Conservation (phyloP, 73 alveolate genomes). For the Tetrahymena borealis region DNA sequence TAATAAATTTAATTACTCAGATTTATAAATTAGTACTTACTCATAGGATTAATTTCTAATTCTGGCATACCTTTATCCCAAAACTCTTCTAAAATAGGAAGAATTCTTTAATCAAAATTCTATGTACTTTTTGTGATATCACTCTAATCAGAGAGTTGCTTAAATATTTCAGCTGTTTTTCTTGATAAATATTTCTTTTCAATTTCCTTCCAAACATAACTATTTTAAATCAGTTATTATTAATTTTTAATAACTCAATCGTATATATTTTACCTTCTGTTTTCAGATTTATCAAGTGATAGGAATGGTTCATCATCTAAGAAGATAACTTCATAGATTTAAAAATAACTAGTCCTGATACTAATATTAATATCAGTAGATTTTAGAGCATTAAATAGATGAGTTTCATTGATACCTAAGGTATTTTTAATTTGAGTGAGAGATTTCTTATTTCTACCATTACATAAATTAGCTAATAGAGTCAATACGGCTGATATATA, state of each 20-base stretch:
- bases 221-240: too few species aligned
- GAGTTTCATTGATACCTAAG: neutral
- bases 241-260: too few species aligned
- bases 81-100: neutral
- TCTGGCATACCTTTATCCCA: neutral
- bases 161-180: neutral
- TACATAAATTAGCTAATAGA: neutral
- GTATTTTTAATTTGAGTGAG: neutral
- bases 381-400: neutral
- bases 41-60: neutral
- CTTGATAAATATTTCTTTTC: neutral
- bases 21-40: neutral
- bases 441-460: neutral
- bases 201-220: neutral
- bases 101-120: neutral
- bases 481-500: neutral
- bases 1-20: neutral
- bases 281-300: neutral
- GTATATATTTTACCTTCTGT: neutral
- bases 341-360: neutral
- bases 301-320: neutral
- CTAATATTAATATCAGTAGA: neutral
- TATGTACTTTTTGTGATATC: neutral
- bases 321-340: neutral
- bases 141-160: neutral